Evolutionary conservation across 148 eudicot genomes (phyloP), one percentile per base, ranked within the genome.

Genomic region (Euryodendron excelsum): DNA sequence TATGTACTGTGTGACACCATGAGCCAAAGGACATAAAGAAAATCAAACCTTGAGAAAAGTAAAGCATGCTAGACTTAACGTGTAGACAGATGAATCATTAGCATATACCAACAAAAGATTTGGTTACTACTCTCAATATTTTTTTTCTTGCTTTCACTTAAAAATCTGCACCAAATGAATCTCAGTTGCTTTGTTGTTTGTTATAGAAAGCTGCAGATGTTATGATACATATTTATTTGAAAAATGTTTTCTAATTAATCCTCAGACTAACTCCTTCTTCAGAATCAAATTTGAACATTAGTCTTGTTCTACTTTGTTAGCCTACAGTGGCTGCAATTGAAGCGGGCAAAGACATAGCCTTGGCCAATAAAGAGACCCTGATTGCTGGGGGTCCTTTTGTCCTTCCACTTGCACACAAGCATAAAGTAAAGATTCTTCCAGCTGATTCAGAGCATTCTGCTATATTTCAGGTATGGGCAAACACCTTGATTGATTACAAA

Each of bases 401-500:
- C 73, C 99, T 96, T 84, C 99, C 99, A 68, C 97, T 96, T 76
- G 99, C 99, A 17, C 86, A 80, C 60, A 96, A 96, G 89, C 98
- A 96, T 80, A 96, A 96, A 17, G 98, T 96, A 31, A 96, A 96
- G 86, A 96, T 96, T 88, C 99, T 96, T 83, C 99, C 99, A 69
- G 99, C 99, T 37, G 99, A 96, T 87, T 96, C 99, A 11, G 99
- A 96, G 82, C 99, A 96, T 86, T 96, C 99, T 79, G 99, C 99
- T 44, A 92, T 96, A 84, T 96, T 96, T 82, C 99, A 96, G 98
- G 99, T 92, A 77, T 73, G 52, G 33, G 76, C 25, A 67, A 61
- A 52, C 41, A 65, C 4, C 37, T 15, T 28, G 27, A 7, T 18
- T 63, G 39, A 37, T 25, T 55, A 30, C 5, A 59, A 30, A 47